Base-by-base conservation (phyloP, 352 stramenopile genomes). In the Phytophthora melonis region DNA sequence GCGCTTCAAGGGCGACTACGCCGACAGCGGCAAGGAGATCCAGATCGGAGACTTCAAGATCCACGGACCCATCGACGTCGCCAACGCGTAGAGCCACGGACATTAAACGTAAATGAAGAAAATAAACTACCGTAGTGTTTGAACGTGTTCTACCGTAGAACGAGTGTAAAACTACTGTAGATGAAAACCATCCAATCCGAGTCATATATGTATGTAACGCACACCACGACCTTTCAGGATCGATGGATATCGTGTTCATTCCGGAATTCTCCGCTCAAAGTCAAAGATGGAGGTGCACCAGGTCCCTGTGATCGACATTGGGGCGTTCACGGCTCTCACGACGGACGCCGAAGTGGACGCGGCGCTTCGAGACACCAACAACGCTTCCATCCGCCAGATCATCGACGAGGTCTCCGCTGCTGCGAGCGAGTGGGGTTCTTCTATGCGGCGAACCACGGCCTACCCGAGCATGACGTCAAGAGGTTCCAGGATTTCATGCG, bases 1-100 rank as follows among this genome's bases (percentile, higher is more conserved):
- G 49, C 90, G 96, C 16, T 97, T 98, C 84, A 84, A 94, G 27
- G 94, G 96, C 43, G 91, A 98, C 80, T 97, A 97, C 70, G 93
- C 89, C 9, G 88, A 99, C 84, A 71, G 92, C 21, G 95, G 95
- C 32, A 82, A 90, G n/a, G 95, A 99, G 66, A 93, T 52, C 23
- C 66, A 73, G 39, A 72, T 72, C 49, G 49, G 65, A 23, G 66
- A 73, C 47, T 69, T 69, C 59, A 74, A 65, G 54, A 70, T 70
- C 59, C 65, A 63, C 52, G 50, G 39, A 5, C 19, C 58, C n/a
- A 34, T 69, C 6, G 58, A 73, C 21, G 43, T 63, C 43, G 43
- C 43, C 14, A 52, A 52, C 43, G 21, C 43, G 43, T 52, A 52
- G 43, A 50, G 8, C 43, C 1, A 10, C 30, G 30, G 30, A 34